A percentile compares a stretch with the other conserved stretches of the same genome.
Conservation (phyloP, 2,329 filamentous ascomycete species). For the Penicillium sclerotiorum region DNA sequence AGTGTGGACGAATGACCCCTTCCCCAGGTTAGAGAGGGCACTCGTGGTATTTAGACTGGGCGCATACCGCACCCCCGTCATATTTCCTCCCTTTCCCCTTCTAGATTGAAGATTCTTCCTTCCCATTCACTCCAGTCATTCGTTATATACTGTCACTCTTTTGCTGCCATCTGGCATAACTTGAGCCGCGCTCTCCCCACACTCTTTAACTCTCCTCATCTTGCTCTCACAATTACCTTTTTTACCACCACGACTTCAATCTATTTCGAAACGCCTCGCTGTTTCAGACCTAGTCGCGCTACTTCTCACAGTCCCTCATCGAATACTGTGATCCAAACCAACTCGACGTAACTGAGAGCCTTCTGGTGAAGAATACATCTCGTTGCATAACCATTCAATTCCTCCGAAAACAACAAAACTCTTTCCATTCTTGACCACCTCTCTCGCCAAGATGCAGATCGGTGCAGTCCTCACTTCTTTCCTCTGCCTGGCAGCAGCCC, state of each 20-base stretch:
- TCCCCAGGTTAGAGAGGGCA: constrained; percentile 15
- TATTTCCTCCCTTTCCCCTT: constrained; percentile 14
- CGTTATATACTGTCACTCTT: constrained; percentile 18
- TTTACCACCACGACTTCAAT: background rate
- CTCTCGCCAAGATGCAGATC: constrained; percentile 40
- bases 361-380: background rate
- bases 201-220: constrained; percentile 25
- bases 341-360: background rate
- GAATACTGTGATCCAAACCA: background rate
- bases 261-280: constrained; percentile 4
- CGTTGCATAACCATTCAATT: background rate
- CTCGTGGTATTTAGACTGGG: constrained; percentile 21
- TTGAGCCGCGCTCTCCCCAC: constrained; percentile 33
- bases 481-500: constrained; percentile 38
- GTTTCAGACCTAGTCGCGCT: background rate
- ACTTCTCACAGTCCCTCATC: background rate
- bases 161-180: constrained; percentile 5
- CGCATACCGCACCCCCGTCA: constrained; percentile 23
- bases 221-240: constrained; percentile 18
- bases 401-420: background rate
- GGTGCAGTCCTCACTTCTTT: constrained; percentile 34
- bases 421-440: background rate
- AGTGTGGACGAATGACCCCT: constrained; percentile 6
- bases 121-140: constrained; percentile 23
- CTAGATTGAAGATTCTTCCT: constrained; percentile 20